Conservation (phyloP, 2,329 filamentous ascomycete genomes). For the Pyrenochaeta sp. region DNA sequence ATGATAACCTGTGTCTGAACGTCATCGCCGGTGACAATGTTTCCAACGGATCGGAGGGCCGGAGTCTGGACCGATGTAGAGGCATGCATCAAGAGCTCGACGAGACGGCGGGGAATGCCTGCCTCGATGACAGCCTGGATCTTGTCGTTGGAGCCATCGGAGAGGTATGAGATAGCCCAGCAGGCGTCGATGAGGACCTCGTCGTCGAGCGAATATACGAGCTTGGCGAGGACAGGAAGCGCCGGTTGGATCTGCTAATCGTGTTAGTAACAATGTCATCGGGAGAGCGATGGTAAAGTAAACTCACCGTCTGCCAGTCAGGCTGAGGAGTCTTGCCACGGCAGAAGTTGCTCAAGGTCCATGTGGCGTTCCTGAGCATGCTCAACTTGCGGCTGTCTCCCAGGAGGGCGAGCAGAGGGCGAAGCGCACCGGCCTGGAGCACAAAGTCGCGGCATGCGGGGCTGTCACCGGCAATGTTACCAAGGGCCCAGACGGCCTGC, state of each 20-base stretch:
- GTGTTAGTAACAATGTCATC: neutral
- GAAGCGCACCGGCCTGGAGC: conserved; percentile 86
- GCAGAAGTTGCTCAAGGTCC: conserved; percentile 99
- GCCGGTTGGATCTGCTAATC: conserved; percentile 82
- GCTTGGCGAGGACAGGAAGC: conserved; percentile 92
- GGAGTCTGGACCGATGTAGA: conserved; percentile 98
- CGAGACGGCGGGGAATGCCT: conserved; percentile 92
- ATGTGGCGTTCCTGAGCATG: conserved; percentile 98
- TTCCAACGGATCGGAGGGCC: conserved; percentile 94
- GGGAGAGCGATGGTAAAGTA: neutral
- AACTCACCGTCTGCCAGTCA: conserved; percentile 91
- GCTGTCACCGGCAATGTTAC: conserved; percentile 98
- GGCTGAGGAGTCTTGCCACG: conserved; percentile 99
- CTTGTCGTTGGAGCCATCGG: conserved; percentile 98
- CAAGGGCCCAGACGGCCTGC: conserved; percentile 97
- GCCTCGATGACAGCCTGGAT: conserved; percentile 99
- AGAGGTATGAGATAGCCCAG: conserved; percentile 99
- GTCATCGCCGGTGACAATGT: conserved; percentile 98
- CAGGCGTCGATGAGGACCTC: conserved; percentile 98
- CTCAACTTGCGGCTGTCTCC: conserved; percentile 98
- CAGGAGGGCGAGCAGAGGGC: conserved; percentile 85
- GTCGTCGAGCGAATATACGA: conserved; percentile 97
- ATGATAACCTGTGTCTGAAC: conserved; percentile 99
- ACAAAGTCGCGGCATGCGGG: conserved; percentile 98
- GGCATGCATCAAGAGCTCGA: conserved; percentile 97